Evolutionary conservation across 1,284 basidiomycete species (phyloP).

Genomic region (Fomitopsis palustris): DNA sequence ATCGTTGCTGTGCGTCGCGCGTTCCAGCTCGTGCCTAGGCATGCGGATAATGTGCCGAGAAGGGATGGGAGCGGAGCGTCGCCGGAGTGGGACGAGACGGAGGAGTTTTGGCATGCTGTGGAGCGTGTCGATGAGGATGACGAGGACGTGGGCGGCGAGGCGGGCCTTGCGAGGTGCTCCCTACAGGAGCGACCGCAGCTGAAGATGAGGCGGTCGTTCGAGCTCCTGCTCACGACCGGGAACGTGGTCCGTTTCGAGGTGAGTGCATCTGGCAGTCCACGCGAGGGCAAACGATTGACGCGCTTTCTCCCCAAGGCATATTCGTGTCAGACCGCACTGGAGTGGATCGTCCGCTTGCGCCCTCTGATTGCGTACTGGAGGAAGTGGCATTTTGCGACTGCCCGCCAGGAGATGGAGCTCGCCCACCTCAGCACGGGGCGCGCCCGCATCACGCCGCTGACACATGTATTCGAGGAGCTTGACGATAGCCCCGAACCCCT

Average conservation of each 20-base stretch:
- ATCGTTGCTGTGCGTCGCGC: constrained; percentile 66
- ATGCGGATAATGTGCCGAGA: constrained; percentile 32
- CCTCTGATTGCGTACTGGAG: constrained; percentile 76
- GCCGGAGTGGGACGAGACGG: constrained; percentile 32
- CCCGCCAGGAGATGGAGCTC: constrained; percentile 76
- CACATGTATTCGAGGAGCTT: constrained; percentile 37
- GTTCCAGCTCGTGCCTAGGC: constrained; percentile 41
- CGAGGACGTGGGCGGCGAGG: constrained; percentile 67
- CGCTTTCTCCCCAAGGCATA: constrained; percentile 41
- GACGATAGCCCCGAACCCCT: constrained; percentile 46
- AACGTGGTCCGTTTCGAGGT: constrained; percentile 76
- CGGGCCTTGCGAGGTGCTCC: constrained; percentile 35
- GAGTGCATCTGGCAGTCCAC: constrained; percentile 1
- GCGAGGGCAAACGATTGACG: neutral
- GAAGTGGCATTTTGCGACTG: constrained; percentile 64
- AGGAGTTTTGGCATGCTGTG: constrained; percentile 36
- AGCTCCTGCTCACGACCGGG: constrained; percentile 69
- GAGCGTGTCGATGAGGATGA: constrained; percentile 45
- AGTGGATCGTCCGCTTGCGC: constrained; percentile 76
- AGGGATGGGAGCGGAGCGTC: constrained; percentile 10
- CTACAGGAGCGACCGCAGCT: constrained; percentile 43
- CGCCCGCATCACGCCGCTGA: constrained; percentile 53
- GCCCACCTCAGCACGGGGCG: constrained; percentile 48
- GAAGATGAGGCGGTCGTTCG: constrained; percentile 70
- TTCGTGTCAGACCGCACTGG: constrained; percentile 60